phyloP scores from a whole-genome alignment of 2,329 filamentous ascomycete species.

The Emergomyces pasteurianus region DNA sequence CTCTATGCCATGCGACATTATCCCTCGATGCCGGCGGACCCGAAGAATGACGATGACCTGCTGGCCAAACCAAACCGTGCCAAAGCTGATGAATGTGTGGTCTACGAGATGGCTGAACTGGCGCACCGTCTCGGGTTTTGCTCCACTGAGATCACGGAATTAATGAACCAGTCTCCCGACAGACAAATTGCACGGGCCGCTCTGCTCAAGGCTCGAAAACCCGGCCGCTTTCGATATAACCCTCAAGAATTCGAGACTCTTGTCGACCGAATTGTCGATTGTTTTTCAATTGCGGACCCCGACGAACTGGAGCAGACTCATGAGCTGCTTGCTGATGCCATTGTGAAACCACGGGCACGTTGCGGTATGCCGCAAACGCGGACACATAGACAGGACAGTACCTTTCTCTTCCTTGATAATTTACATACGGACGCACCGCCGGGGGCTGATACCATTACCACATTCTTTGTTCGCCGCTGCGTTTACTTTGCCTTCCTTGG shows the following conservation, averaged over 20 bases:
- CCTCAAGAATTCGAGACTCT: slow-evolving; percentile 8
- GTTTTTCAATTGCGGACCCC: slow-evolving; percentile 12
- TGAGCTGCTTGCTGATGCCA: slow-evolving; percentile 8
- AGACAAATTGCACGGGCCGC: background rate
- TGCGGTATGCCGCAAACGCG: slow-evolving; percentile 10
- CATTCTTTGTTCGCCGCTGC: slow-evolving; percentile 14
- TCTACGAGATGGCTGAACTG: slow-evolving; percentile 1
- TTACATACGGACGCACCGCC: slow-evolving; percentile 2
- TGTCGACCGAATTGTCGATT: slow-evolving; percentile 11
- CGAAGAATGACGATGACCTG: background rate
- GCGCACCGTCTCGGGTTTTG: background rate
- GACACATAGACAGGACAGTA: slow-evolving; percentile 11
- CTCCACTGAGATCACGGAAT: background rate
- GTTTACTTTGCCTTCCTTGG: slow-evolving; percentile 18
- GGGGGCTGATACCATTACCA: slow-evolving; percentile 9
- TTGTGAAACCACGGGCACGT: slow-evolving; percentile 8
- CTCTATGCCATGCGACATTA: slow-evolving; percentile 1
- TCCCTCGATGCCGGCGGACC: background rate
- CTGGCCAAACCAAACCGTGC: background rate
- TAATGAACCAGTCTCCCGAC: background rate
- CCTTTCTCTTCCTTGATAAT: slow-evolving; percentile 13
- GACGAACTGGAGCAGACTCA: slow-evolving; percentile 3
- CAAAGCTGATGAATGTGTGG: background rate
- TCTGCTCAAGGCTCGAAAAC: slow-evolving; percentile 11
- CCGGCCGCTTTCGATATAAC: slow-evolving; percentile 12